Evolutionary conservation across 2,329 filamentous ascomycete genomes (phyloP).

Genomic region (Zymoseptoria brevis): DNA sequence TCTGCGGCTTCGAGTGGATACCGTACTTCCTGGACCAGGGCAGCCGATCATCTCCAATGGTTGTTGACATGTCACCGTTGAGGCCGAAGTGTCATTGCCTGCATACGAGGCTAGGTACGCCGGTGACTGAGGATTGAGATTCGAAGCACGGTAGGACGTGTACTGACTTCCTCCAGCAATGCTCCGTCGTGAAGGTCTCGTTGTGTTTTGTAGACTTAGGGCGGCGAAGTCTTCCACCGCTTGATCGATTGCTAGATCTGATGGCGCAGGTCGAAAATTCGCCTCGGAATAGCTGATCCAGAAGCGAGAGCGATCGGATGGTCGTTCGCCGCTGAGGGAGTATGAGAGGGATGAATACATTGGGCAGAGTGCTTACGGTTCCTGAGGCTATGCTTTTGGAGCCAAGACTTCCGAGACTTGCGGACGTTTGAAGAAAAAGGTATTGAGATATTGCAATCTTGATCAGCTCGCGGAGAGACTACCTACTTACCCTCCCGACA

Average conservation of each 20-base stretch:
- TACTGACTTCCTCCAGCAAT: neutral
- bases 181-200: neutral
- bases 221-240: slow-evolving; percentile 5
- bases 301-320: slow-evolving; percentile 2
- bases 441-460: neutral
- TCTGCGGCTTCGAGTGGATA: neutral
- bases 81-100: neutral
- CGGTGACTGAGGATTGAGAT: neutral
- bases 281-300: slow-evolving; percentile 1
- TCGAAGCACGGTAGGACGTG: neutral
- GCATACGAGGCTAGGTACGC: neutral
- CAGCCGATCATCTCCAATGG: neutral
- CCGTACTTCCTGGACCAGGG: neutral
- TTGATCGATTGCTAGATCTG: slow-evolving; percentile 4
- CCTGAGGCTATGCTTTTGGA: too few relatives aligned
- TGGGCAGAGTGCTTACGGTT: neutral
- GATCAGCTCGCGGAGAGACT: neutral
- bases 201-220: neutral
- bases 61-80: neutral
- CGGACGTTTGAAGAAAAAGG: neutral
- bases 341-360: slow-evolving; percentile 7
- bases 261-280: slow-evolving; percentile 1
- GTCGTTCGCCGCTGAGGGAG: neutral
- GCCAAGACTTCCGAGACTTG: neutral
- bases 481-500: neutral